Base-by-base conservation (phyloP, 768 basidiomycete species). In the Panaeolus cyanescens region DNA sequence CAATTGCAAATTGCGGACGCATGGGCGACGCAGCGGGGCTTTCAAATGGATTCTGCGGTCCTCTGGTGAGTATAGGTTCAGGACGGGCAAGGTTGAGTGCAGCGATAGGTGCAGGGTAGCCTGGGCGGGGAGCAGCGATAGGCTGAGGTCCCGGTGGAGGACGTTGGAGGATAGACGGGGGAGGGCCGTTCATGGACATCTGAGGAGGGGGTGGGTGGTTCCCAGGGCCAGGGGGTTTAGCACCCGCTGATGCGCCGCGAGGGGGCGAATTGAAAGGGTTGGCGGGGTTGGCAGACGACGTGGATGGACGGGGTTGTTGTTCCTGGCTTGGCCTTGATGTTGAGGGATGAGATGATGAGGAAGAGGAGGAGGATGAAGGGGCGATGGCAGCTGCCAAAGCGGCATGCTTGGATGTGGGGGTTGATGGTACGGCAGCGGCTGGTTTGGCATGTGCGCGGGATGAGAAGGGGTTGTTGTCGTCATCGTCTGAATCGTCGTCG, bases 101-200 rank as follows among this genome's bases (percentile, higher is more conserved):
- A 13, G 88, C 78, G 30, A 91, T 83, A 32, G 88, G 87, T 2
- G 88, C 85, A 31, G 88, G 84, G 65, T 92, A 92, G 5, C 91
- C 90, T 3, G 91, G 90, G 34, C 82, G 82, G 25, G 90, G 91
- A 2, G 89, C 86, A 3, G 85, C 89, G 63, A 92, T 84, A 8
- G 81, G 78, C 55, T 73, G 75, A 71, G 57, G 70, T 7, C 45
- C 55, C 1, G 62, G 66, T 17, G 56, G 55, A 19, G 50, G 54
- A 0, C 30, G 39, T 22, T 36, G 31, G 1, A 42, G 32, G 10
- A 53, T 53, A 32, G 40, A 28, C n/a, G 30, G 32, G 17, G 33
- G 40, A 5, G 45, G 34, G 37, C 56, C 45, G n/a, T 50, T 50
- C 39, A 40, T 28, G 12, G 19, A 6, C 19, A 20, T 20, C 17